A percentile compares a stretch with the other conserved stretches of the same genome.
Conservation (phyloP, 192 early-diverging fungal genomes). For the Gryganskiella cystojenkinii region DNA sequence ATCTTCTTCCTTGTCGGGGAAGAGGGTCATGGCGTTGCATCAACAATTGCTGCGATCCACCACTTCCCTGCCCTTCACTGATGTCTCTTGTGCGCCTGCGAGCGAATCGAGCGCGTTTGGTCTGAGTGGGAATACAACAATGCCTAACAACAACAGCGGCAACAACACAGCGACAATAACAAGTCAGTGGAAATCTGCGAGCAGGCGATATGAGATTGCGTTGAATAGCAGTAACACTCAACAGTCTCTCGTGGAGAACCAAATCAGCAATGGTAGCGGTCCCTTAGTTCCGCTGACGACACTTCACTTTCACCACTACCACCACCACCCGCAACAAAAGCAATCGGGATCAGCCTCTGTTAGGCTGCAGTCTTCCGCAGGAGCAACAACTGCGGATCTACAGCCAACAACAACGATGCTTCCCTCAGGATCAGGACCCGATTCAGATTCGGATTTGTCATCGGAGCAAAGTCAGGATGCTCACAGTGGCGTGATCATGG, state of each 20-base stretch:
- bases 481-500: conserved; percentile 43
- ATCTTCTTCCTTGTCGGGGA: not conserved
- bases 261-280: no score
- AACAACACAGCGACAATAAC: not conserved
- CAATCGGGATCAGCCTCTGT: not conserved
- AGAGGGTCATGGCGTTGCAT: not conserved
- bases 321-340: not conserved
- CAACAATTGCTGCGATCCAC: conserved; percentile 16
- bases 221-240: no score
- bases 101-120: not conserved
- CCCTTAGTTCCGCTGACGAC: no score
- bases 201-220: no score
- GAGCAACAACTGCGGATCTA: no score
- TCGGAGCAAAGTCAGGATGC: not conserved
- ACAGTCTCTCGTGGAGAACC: no score
- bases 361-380: no score
- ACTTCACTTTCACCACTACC: no score
- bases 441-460: not conserved
- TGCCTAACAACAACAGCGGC: not conserved
- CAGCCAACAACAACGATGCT: conserved; percentile 1
- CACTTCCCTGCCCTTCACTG: not conserved
- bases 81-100: not conserved
- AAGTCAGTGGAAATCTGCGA: no score
- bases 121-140: not conserved
- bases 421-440: not conserved